Percentiles rank a stretch among this genome's conserved stretches.
Evolutionary conservation across 345 rosid genomes (phyloP).

Genomic region (Hypericum androsaemum): DNA sequence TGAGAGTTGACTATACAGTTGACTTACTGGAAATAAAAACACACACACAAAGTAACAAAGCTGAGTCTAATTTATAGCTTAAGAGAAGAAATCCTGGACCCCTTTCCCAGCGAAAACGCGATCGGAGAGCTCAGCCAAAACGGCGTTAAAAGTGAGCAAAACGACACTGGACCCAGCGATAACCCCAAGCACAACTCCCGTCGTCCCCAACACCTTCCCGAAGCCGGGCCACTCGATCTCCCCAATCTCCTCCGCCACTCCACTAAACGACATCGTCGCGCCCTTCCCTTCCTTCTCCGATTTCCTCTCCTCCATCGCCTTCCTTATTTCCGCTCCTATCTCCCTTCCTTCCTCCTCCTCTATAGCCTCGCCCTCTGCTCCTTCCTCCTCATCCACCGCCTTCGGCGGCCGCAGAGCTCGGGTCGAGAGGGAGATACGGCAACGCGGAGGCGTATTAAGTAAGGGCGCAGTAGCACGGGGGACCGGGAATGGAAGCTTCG

Average conservation of each 20-base stretch:
- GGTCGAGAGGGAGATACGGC: constrained; percentile 26
- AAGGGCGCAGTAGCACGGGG: neutral
- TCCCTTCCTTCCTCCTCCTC: constrained; percentile 46
- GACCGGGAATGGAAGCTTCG: neutral
- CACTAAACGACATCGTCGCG: constrained; percentile 41
- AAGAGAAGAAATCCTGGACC: constrained; percentile 74
- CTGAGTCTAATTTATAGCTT: constrained; percentile 3
- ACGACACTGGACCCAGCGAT: constrained; percentile 89
- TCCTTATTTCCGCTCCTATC: constrained; percentile 40
- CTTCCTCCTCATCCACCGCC: constrained; percentile 25
- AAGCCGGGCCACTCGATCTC: constrained; percentile 96
- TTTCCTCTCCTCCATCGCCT: constrained; percentile 23
- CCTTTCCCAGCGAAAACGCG: constrained; percentile 72
- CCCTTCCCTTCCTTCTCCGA: constrained; percentile 2
- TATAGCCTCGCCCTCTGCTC: constrained; percentile 62
- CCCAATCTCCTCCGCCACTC: constrained; percentile 73
- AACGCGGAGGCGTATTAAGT: neutral
- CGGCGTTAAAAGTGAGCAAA: constrained; percentile 77
- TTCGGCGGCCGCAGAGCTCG: constrained; percentile 44
- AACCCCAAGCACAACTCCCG: constrained; percentile 83
- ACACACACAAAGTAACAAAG: too few relatives aligned
- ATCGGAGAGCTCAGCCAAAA: constrained; percentile 85
- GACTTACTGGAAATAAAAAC: too few relatives aligned
- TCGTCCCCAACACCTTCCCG: constrained; percentile 70
- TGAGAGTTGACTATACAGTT: too few relatives aligned